Evolutionary conservation across 306 rosid genomes (phyloP).

Genomic region (Ziziphus jujuba): DNA sequence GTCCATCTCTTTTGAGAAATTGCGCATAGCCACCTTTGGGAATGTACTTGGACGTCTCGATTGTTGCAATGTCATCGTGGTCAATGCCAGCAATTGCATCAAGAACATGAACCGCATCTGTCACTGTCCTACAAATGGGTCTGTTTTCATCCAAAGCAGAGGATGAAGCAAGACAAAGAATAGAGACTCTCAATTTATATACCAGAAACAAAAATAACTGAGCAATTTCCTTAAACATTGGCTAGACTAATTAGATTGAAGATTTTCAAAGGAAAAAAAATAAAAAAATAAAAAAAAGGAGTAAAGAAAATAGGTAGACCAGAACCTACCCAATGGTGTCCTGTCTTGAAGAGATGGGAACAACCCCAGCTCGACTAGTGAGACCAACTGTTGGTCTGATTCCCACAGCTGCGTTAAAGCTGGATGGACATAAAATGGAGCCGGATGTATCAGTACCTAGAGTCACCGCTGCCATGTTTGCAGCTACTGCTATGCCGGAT

Average conservation of each 20-base stretch:
- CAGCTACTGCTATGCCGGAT: slow-evolving; percentile 58
- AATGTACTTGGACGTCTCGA: slow-evolving; percentile 28
- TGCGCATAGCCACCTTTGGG: slow-evolving; percentile 51
- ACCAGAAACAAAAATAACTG: background rate
- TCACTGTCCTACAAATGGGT: slow-evolving; percentile 44
- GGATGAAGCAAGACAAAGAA: background rate
- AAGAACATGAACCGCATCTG: slow-evolving; percentile 50
- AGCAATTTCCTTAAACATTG: no score
- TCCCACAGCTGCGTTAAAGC: slow-evolving; percentile 46
- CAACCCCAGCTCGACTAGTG: slow-evolving; percentile 69
- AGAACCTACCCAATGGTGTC: slow-evolving; percentile 61
- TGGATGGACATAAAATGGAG: slow-evolving; percentile 56
- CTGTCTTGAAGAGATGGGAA: slow-evolving; percentile 60
- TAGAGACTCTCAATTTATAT: background rate
- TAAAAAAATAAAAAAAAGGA: no score
- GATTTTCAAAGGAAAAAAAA: no score
- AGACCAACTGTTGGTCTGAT: slow-evolving; percentile 72
- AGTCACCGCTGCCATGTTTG: slow-evolving; percentile 61
- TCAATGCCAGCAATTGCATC: slow-evolving; percentile 50
- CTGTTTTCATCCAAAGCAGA: slow-evolving; percentile 17
- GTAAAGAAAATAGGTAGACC: no score
- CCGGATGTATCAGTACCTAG: slow-evolving; percentile 61
- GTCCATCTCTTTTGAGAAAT: slow-evolving; percentile 48
- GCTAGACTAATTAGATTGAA: no score
- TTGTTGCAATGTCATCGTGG: slow-evolving; percentile 33